A percentile compares a stretch with the other conserved stretches of the same genome.
Evolutionary conservation across 495 filamentous ascomycete species (phyloP).

Genomic region (Penicilliopsis zonata): DNA sequence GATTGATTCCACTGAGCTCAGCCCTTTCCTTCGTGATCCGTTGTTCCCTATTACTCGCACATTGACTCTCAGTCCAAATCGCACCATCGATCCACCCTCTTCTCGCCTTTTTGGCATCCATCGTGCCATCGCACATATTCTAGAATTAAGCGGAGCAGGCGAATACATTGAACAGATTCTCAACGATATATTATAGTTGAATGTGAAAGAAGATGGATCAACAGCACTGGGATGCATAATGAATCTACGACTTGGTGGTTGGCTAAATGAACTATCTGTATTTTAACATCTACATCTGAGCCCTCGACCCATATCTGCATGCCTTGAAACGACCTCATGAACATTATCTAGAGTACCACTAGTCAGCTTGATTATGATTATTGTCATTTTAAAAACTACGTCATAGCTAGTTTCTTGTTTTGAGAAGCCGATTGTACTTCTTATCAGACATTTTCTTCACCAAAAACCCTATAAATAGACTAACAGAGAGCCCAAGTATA

Average conservation of each 20-base stretch:
- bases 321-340: too few relatives aligned
- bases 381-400: too few relatives aligned
- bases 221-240: constrained; percentile 12
- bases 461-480: too few relatives aligned
- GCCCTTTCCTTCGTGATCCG: constrained; percentile 13
- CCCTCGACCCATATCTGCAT: too few relatives aligned
- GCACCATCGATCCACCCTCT: constrained; percentile 16
- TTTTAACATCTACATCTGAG: too few relatives aligned
- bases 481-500: too few relatives aligned
- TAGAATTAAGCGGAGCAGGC: constrained; percentile 21
- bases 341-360: too few relatives aligned
- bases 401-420: too few relatives aligned
- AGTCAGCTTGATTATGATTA: too few relatives aligned
- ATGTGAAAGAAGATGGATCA: constrained; percentile 18
- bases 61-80: constrained; percentile 13
- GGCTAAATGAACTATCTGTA: constrained; percentile 13
- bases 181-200: constrained; percentile 14
- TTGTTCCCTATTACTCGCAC: constrained; percentile 14
- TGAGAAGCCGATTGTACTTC: too few relatives aligned
- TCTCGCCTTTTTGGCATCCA: constrained; percentile 18
- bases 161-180: constrained; percentile 21
- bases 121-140: constrained; percentile 19
- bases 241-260: constrained; percentile 9
- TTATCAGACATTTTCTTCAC: too few relatives aligned
- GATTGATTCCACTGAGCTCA: constrained; percentile 12